phyloP scores from a whole-genome alignment of 306 rosid species.

The Fragaria nilgerrensis region DNA sequence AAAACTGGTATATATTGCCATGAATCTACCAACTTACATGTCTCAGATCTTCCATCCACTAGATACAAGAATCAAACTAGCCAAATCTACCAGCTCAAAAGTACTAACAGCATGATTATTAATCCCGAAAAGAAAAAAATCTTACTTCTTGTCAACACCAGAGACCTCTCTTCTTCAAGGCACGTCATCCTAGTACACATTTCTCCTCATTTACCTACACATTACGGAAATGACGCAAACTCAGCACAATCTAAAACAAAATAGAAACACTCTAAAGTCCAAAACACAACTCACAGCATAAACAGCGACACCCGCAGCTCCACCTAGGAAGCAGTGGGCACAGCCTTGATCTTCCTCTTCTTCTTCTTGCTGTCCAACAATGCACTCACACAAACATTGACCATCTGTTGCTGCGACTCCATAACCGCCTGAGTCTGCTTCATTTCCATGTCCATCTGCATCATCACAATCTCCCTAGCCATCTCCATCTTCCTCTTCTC shows the following conservation, averaged over 20 bases:
- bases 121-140: neutral
- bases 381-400: slow-evolving; percentile 66
- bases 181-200: neutral
- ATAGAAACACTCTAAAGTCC: neutral
- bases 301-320: too few relatives aligned
- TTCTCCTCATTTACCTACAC: neutral
- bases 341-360: slow-evolving; percentile 47
- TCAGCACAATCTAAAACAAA: neutral
- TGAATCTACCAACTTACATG: neutral
- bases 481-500: slow-evolving; percentile 89
- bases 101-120: neutral
- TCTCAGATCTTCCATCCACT: neutral
- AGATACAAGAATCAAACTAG: neutral
- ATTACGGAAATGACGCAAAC: neutral
- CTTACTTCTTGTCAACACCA: slow-evolving; percentile 1
- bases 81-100: neutral
- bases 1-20: neutral
- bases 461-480: slow-evolving; percentile 67
- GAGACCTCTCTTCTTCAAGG: neutral
- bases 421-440: slow-evolving; percentile 67
- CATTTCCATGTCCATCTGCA: slow-evolving; percentile 85
- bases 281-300: neutral
- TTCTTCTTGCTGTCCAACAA: slow-evolving; percentile 40
- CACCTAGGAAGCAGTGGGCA: slow-evolving; percentile 34
- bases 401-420: slow-evolving; percentile 66